Conservation (phyloP, 495 filamentous ascomycete species). For the Aspergillus mulundensis region DNA sequence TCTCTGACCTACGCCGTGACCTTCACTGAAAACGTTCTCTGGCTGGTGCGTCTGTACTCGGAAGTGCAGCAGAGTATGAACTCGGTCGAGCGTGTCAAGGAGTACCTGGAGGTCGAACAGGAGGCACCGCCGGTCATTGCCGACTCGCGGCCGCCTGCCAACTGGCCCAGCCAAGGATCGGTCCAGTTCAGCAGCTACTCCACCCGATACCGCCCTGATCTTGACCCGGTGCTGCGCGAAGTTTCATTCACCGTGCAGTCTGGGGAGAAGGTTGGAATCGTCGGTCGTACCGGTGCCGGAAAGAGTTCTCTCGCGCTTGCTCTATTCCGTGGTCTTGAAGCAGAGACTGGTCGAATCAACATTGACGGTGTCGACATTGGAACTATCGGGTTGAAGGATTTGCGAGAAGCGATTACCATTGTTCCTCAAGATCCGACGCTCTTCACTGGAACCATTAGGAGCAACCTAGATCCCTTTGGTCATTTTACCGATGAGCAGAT, state of each 20-base stretch:
- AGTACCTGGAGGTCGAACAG: constrained; percentile 95
- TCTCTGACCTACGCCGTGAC: constrained; percentile 97
- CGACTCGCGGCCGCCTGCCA: constrained; percentile 66
- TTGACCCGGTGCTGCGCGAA: constrained; percentile 79
- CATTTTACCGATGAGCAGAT: constrained; percentile 90
- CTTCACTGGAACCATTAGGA: constrained; percentile 92
- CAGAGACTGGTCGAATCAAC: constrained; percentile 82
- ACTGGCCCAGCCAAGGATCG: constrained; percentile 83
- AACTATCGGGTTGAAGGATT: constrained; percentile 80
- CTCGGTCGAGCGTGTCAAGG: constrained; percentile 95
- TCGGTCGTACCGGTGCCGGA: constrained; percentile 92
- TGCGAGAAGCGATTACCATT: constrained; percentile 92
- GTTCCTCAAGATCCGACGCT: constrained; percentile 98
- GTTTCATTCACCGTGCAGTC: constrained; percentile 84
- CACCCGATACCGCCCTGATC: constrained; percentile 81
- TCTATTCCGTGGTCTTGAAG: constrained; percentile 95
- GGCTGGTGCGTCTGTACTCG: constrained; percentile 94
- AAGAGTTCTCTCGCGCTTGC: constrained; percentile 95
- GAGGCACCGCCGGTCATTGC: constrained; percentile 78
- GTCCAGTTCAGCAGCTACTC: constrained; percentile 86
- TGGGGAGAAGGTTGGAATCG: constrained; percentile 92
- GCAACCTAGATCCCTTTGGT: constrained; percentile 91
- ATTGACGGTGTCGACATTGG: constrained; percentile 90
- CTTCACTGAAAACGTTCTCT: constrained; percentile 95
- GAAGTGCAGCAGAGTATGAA: constrained; percentile 99